Evolutionary conservation across 805 yeast genomes (phyloP).

Genomic region (Saturnispora dispora): DNA sequence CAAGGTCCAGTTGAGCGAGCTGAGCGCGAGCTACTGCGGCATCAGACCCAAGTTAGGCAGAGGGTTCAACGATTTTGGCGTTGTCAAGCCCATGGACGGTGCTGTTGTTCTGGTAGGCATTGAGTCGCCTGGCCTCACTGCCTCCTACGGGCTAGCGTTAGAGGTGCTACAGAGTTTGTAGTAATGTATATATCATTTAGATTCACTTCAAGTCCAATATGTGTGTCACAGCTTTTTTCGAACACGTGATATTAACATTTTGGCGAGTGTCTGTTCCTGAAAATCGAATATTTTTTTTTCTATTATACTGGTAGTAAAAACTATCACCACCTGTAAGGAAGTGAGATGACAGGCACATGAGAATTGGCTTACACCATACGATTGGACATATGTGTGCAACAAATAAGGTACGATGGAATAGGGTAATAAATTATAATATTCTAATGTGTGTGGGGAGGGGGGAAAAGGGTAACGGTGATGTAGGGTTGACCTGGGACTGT

Average conservation of each 20-base stretch:
- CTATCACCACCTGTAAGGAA: background rate
- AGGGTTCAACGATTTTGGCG: constrained; percentile 63
- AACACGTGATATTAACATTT: background rate
- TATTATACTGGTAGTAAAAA: background rate
- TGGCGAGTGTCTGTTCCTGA: background rate
- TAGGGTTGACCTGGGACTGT: background rate
- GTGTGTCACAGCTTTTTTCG: background rate
- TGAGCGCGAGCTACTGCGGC: constrained; percentile 68
- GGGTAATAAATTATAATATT: too few relatives aligned
- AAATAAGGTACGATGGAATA: too few relatives aligned
- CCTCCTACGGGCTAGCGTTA: background rate
- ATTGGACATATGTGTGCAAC: too few relatives aligned
- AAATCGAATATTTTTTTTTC: background rate
- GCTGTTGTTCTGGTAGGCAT: background rate
- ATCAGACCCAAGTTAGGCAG: constrained; percentile 66
- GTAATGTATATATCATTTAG: too few relatives aligned
- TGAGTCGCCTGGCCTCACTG: background rate
- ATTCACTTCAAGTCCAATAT: too few relatives aligned
- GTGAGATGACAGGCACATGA: background rate
- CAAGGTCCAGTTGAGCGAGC: constrained; percentile 36
- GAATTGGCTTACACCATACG: too few relatives aligned
- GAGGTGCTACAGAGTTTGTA: background rate
- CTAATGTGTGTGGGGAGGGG: too few relatives aligned
- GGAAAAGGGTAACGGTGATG: too few relatives aligned
- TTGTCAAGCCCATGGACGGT: constrained; percentile 20